These are phyloP conservation scores for Cryptococcus sp. DNA, from an alignment of 1,284 basidiomycete genomes.

Conservation along the genomic window DNA sequence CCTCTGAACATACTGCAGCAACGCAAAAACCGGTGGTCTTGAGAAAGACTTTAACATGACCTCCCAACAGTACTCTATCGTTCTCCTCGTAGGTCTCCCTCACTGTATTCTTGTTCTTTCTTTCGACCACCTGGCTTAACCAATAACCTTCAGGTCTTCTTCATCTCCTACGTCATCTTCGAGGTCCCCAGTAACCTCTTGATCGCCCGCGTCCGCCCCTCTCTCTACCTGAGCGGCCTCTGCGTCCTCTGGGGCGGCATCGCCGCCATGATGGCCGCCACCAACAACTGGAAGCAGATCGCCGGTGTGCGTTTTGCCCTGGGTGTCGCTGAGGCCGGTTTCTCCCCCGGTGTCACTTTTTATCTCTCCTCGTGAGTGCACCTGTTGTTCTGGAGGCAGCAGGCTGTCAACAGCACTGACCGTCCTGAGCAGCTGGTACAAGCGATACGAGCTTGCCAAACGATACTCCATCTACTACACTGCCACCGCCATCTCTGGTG, in stretches of 20 bases:
- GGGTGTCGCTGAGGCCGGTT: conserved; percentile 45
- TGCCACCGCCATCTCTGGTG: conserved; percentile 49
- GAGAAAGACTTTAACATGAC: conserved; percentile 42
- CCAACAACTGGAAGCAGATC: conserved; percentile 33
- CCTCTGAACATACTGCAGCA: conserved; percentile 12
- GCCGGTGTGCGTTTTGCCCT: conserved; percentile 41
- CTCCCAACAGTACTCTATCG: conserved; percentile 45
- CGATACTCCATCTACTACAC: conserved; percentile 48
- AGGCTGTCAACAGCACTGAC: not conserved
- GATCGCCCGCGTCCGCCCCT: conserved; percentile 36
- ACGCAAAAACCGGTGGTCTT: conserved; percentile 43
- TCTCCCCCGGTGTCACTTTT: conserved; percentile 42
- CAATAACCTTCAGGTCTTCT: conserved; percentile 17
- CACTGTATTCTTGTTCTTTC: conserved; percentile 4
- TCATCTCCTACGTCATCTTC: conserved; percentile 37
- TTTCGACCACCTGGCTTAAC: not conserved
- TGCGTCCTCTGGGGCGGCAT: conserved; percentile 44
- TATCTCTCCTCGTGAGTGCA: conserved; percentile 24
- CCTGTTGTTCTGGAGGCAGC: not conserved
- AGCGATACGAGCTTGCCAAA: conserved; percentile 39
- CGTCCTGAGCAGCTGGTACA: conserved; percentile 27
- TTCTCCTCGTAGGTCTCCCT: conserved; percentile 38
- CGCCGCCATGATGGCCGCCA: conserved; percentile 40
- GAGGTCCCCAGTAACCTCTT: conserved; percentile 42
- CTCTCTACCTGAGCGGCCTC: conserved; percentile 37